Base-by-base conservation (phyloP, 2,329 filamentous ascomycete genomes). In the Thielaviopsis populi region DNA sequence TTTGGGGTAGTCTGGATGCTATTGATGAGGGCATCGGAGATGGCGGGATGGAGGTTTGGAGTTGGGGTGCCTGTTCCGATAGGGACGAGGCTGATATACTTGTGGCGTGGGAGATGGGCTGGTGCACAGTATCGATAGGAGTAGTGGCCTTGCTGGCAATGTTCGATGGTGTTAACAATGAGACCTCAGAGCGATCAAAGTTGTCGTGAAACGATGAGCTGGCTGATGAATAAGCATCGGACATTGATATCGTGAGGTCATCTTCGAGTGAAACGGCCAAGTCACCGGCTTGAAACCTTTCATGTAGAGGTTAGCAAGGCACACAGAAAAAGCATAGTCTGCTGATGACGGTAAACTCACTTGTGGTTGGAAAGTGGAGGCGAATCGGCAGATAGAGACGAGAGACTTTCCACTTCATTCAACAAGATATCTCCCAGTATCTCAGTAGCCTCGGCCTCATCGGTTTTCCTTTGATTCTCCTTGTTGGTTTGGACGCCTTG, bases 101-200 rank as follows among this genome's bases (percentile, higher is more conserved):
- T 50, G 19, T 42, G 17, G 60, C 41, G 5, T 30, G 60, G 17
- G 37, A 40, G 42, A 65, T 70, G 19, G 68, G 50, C 43, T 67
- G 68, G 27, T 74, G 74, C 19, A 69, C 50, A 17, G 15, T 68
- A 60, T 83, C 81, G 65, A 80, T 73, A 56, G 82, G 83, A 53
- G 83, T 86, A 59, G 83, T 85, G 66, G 81, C 82, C 73, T 85
- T 84, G 73, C 83, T 86, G 68, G 82, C 84, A 46, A 75, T 70
- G 3, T 78, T 79, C 7, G 80, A 79, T n/a, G 76, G 76, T 19
- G 75, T 73, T 8, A 56, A 56, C 27, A 82, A 83, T 59, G 80
- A 80, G 30, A 79, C 71, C 56, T 83, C 81, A 61, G 82, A 84
- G 30, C 76, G 73, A 64, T 84, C 81, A 66, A 81, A 80, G 40